Percentiles rank a stretch among this genome's conserved stretches.
Conservation (phyloP, 306 rosid genomes). For the Begonia fuchsioides region DNA sequence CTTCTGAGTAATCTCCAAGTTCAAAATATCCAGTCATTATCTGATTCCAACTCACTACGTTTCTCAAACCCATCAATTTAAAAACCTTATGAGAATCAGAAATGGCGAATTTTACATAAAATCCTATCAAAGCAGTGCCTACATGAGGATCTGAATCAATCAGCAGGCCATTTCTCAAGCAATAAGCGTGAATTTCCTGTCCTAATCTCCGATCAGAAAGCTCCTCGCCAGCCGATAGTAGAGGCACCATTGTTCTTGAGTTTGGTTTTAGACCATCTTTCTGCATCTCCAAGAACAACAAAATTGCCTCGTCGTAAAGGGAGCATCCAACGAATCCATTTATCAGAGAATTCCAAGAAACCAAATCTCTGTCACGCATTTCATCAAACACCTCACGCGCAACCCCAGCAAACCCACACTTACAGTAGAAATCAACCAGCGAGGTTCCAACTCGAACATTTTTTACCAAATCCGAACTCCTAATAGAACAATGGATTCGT, state of each 20-base stretch:
- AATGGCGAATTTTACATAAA: slow-evolving; percentile 21
- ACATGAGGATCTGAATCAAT: slow-evolving; percentile 28
- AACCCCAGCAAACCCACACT: slow-evolving; percentile 21
- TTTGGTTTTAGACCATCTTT: slow-evolving; percentile 21
- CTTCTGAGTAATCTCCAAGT: slow-evolving; percentile 18
- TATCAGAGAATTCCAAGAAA: slow-evolving; percentile 32
- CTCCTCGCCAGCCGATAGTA: slow-evolving; percentile 26
- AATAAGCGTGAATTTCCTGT: slow-evolving; percentile 25
- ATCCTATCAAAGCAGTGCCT: slow-evolving; percentile 36
- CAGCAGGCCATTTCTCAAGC: slow-evolving; percentile 23
- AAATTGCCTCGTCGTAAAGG: slow-evolving; percentile 15
- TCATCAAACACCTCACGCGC: slow-evolving; percentile 24
- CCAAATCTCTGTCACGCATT: slow-evolving; percentile 27
- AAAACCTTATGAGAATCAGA: slow-evolving; percentile 11
- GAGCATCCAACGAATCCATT: slow-evolving; percentile 24
- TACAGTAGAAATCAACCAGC: slow-evolving; percentile 29
- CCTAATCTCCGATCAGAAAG: slow-evolving; percentile 19
- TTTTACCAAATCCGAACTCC: slow-evolving; percentile 7
- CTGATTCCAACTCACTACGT: slow-evolving; percentile 30
- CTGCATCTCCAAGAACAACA: slow-evolving; percentile 22
- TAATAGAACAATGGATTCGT: slow-evolving; percentile 16
- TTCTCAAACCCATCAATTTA: slow-evolving; percentile 26
- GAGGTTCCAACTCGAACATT: slow-evolving; percentile 33
- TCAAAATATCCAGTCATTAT: slow-evolving; percentile 25
- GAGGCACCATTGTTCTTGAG: slow-evolving; percentile 25